Evolutionary conservation across 2,329 filamentous ascomycete genomes (phyloP).

Genomic region (Calycina herbarum): DNA sequence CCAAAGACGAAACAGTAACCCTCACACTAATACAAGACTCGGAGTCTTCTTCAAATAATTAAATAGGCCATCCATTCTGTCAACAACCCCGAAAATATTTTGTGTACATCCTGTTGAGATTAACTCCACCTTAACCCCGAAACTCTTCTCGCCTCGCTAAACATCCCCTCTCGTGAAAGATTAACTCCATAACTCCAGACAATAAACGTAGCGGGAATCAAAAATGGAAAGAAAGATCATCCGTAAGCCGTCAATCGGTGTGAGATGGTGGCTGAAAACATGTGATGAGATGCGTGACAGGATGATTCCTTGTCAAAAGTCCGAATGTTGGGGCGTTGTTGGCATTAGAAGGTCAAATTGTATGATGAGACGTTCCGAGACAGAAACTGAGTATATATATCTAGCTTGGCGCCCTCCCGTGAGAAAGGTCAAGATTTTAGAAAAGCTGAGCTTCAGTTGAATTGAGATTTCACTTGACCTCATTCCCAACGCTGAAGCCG

Average conservation of each 20-base stretch:
- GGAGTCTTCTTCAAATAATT: too few species aligned
- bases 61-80: too few species aligned
- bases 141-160: too few species aligned
- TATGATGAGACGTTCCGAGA: not conserved
- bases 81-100: too few species aligned
- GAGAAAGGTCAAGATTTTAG: not conserved
- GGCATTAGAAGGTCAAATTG: not conserved
- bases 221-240: not conserved
- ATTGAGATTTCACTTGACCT: not conserved
- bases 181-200: not conserved
- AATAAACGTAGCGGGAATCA: accelerated
- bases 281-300: not conserved
- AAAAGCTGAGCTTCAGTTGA: too few species aligned
- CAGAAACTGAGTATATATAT: not conserved
- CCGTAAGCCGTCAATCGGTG: not conserved
- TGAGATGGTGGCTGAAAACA: not conserved
- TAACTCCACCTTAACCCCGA: too few species aligned
- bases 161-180: too few species aligned
- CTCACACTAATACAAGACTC: too few species aligned
- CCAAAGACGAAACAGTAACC: too few species aligned
- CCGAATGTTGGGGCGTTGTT: not conserved
- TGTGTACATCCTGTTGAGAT: too few species aligned
- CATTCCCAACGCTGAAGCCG: too few species aligned
- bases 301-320: not conserved
- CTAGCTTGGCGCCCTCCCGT: not conserved